Conservation (phyloP, 2,329 filamentous ascomycete species). For the Davidsoniella eucalypti region DNA sequence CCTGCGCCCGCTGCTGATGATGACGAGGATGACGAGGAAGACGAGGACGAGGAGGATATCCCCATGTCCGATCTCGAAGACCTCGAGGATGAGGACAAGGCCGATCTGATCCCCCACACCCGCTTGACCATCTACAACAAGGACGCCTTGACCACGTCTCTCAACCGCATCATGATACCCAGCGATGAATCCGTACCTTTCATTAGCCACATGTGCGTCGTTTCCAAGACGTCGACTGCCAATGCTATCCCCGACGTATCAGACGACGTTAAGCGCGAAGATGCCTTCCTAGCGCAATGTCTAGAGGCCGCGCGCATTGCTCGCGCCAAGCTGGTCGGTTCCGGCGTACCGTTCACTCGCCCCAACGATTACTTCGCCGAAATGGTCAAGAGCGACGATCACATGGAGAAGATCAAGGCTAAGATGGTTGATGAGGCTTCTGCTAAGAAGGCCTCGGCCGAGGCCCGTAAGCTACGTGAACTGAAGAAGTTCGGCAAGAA, state of each 20-base stretch:
- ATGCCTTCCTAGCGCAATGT: slow-evolving; percentile 84
- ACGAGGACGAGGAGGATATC: slow-evolving; percentile 72
- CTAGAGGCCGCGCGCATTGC: slow-evolving; percentile 62
- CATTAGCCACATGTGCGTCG: slow-evolving; percentile 64
- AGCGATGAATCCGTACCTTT: slow-evolving; percentile 55
- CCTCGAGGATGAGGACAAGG: slow-evolving; percentile 59
- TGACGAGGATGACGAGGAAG: slow-evolving; percentile 41
- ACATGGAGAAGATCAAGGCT: slow-evolving; percentile 92
- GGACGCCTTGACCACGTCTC: slow-evolving; percentile 60
- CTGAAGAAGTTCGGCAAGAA: slow-evolving; percentile 99
- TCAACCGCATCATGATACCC: slow-evolving; percentile 60
- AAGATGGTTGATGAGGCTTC: slow-evolving; percentile 87
- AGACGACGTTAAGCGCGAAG: slow-evolving; percentile 82
- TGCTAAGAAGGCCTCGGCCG: slow-evolving; percentile 76
- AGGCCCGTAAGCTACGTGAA: slow-evolving; percentile 82
- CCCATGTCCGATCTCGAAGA: slow-evolving; percentile 77
- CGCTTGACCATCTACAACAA: slow-evolving; percentile 97
- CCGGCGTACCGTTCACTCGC: slow-evolving; percentile 71
- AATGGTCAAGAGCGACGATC: slow-evolving; percentile 97
- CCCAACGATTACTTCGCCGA: slow-evolving; percentile 95
- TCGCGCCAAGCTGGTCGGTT: slow-evolving; percentile 58
- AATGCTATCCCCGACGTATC: slow-evolving; percentile 62
- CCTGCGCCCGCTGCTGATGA: slow-evolving; percentile 25
- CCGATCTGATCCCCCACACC: slow-evolving; percentile 78
- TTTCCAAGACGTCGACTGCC: slow-evolving; percentile 47